Percentiles rank a stretch among this genome's conserved stretches.
These are phyloP conservation scores for Globisporangium iwayamae DNA, from an alignment of 352 stramenopile species.

Conservation along the genomic window DNA sequence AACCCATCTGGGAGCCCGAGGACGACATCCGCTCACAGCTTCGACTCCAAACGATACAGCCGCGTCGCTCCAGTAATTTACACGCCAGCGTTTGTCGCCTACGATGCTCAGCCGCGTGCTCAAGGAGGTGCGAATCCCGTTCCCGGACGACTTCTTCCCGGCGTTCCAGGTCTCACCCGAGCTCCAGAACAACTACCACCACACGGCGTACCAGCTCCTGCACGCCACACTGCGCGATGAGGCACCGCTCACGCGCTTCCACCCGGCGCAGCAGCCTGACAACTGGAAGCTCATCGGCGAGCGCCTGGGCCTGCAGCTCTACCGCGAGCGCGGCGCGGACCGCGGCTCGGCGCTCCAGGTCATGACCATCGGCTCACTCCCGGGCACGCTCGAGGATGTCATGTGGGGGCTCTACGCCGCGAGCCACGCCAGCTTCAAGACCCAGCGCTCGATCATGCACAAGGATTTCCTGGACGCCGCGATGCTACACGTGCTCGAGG, in stretches of 20 bases:
- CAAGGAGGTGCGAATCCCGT: conserved; percentile 61
- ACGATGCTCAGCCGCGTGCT: conserved; percentile 52
- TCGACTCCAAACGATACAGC: background rate
- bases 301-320: conserved; percentile 47
- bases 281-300: conserved; percentile 63
- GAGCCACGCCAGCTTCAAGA: conserved; percentile 45
- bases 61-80: too few relatives aligned
- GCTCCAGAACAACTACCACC: conserved; percentile 32
- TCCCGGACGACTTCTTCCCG: conserved; percentile 68
- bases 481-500: conserved; percentile 54
- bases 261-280: conserved; percentile 46
- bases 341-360: conserved; percentile 53
- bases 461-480: conserved; percentile 48
- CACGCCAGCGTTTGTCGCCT: too few relatives aligned
- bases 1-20: background rate
- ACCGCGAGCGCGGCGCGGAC: conserved; percentile 47
- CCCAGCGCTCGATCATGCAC: conserved; percentile 62
- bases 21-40: background rate
- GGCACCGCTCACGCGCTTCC: conserved; percentile 39
- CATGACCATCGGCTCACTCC: conserved; percentile 42
- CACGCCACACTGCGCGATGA: conserved; percentile 39
- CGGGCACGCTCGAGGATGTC: conserved; percentile 52
- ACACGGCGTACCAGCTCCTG: conserved; percentile 30
- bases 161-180: conserved; percentile 33
- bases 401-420: conserved; percentile 57